These are phyloP conservation scores for Diaporthe eres DNA, from an alignment of 2,329 filamentous ascomycete genomes.

Conservation along the genomic window DNA sequence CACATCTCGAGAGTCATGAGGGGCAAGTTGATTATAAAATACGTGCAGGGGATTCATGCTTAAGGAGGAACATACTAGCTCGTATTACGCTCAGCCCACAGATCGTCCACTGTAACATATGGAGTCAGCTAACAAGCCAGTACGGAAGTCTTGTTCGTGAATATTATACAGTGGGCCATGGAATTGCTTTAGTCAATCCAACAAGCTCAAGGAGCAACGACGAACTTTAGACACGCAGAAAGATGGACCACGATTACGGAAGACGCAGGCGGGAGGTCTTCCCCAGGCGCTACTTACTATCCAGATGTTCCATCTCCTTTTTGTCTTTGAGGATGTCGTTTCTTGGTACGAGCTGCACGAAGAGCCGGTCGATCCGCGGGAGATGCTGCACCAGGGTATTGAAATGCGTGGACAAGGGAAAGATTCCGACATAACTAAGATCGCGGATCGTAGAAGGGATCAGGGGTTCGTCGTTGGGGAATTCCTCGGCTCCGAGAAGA, in stretches of 20 bases:
- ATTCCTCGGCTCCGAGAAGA: constrained; percentile 60
- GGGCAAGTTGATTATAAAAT: neutral
- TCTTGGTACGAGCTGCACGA: constrained; percentile 63
- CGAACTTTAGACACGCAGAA: neutral
- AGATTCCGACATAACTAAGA: constrained; percentile 75
- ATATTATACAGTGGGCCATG: neutral
- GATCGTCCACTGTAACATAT: constrained; percentile 8
- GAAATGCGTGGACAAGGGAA: constrained; percentile 76
- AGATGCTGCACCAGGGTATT: constrained; percentile 62
- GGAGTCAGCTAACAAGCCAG: neutral
- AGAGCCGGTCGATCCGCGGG: constrained; percentile 66
- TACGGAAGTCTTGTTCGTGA: neutral
- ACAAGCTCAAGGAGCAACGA: neutral
- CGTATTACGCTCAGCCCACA: constrained; percentile 35
- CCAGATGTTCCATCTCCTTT: constrained; percentile 56
- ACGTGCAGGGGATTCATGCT: neutral
- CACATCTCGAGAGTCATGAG: neutral
- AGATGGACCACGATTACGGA: neutral
- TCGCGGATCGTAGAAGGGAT: constrained; percentile 60
- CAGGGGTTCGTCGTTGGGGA: constrained; percentile 53
- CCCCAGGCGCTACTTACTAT: constrained; percentile 46
- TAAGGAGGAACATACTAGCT: constrained; percentile 27
- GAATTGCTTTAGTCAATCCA: neutral
- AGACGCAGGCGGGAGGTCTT: neutral
- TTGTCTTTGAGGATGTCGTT: constrained; percentile 53